Evolutionary conservation across 179 eudicot species (phyloP).

Genomic region (Corrigiola litoralis): DNA sequence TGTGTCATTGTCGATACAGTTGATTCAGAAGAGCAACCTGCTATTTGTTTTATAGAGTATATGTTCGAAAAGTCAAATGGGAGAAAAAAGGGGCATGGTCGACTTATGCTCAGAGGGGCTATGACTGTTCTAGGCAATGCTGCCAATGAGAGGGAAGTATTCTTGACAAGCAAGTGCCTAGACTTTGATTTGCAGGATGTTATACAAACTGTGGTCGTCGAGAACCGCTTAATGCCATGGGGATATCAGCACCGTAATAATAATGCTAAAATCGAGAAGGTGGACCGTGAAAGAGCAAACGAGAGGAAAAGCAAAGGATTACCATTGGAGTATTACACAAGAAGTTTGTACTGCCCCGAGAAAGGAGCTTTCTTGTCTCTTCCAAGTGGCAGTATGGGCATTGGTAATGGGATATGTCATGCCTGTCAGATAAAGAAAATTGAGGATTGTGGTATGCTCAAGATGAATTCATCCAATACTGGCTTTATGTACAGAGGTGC

Average conservation of each 20-base stretch:
- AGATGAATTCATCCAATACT: slow-evolving; percentile 43
- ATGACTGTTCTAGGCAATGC: slow-evolving; percentile 75
- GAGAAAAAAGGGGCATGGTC: slow-evolving; percentile 74
- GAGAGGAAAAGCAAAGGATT: slow-evolving; percentile 77
- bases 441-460: slow-evolving; percentile 37
- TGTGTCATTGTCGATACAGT: slow-evolving; percentile 53
- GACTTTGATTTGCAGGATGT: slow-evolving; percentile 66
- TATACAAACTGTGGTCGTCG: slow-evolving; percentile 40
- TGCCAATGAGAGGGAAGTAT: slow-evolving; percentile 80
- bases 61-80: slow-evolving; percentile 70
- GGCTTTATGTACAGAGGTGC: slow-evolving; percentile 54
- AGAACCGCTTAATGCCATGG: slow-evolving; percentile 59
- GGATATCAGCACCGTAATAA: slow-evolving; percentile 70
- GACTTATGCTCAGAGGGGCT: slow-evolving; percentile 65
- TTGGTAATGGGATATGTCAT: slow-evolving; percentile 69
- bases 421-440: slow-evolving; percentile 48
- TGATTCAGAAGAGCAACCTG: slow-evolving; percentile 33
- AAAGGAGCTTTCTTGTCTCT: slow-evolving; percentile 80
- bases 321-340: slow-evolving; percentile 72
- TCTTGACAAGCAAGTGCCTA: slow-evolving; percentile 72
- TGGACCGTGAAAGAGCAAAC: slow-evolving; percentile 68
- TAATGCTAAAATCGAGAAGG: slow-evolving; percentile 52
- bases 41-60: slow-evolving; percentile 76
- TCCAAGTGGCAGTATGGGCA: slow-evolving; percentile 46
- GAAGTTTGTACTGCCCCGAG: slow-evolving; percentile 71